These are phyloP conservation scores for Alternaria atra DNA, from an alignment of 2,329 filamentous ascomycete species.

Conservation along the genomic window DNA sequence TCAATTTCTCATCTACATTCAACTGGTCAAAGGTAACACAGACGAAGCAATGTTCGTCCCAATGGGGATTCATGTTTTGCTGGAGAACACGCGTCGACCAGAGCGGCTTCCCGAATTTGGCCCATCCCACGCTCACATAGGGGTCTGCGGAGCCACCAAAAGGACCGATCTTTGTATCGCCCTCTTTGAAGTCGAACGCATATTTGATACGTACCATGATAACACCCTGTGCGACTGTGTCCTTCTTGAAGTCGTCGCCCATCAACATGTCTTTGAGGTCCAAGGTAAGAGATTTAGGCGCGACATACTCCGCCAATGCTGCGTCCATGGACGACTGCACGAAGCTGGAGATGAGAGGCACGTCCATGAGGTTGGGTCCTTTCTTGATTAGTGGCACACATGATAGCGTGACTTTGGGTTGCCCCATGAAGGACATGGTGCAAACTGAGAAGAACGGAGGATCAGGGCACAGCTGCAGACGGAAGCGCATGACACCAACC, in stretches of 20 bases:
- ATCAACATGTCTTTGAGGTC: slow-evolving; percentile 80
- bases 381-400: slow-evolving; percentile 75
- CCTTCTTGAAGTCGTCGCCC: slow-evolving; percentile 81
- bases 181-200: slow-evolving; percentile 75
- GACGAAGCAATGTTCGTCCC: slow-evolving; percentile 76
- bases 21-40: slow-evolving; percentile 75
- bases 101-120: slow-evolving; percentile 77
- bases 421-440: slow-evolving; percentile 77
- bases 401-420: slow-evolving; percentile 75
- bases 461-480: slow-evolving; percentile 77
- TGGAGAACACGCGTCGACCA: slow-evolving; percentile 72
- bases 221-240: slow-evolving; percentile 71
- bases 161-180: slow-evolving; percentile 70
- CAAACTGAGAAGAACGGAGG: slow-evolving; percentile 80
- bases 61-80: slow-evolving; percentile 72
- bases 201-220: slow-evolving; percentile 72
- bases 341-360: slow-evolving; percentile 77
- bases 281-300: slow-evolving; percentile 76
- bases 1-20: slow-evolving; percentile 74
- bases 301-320: slow-evolving; percentile 77
- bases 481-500: slow-evolving; percentile 73
- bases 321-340: slow-evolving; percentile 78
- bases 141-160: slow-evolving; percentile 71
- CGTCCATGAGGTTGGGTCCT: slow-evolving; percentile 76
- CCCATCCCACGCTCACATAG: slow-evolving; percentile 78